Evolutionary conservation across 345 rosid species (phyloP), one percentile per base, ranked within the genome.

Genomic region (Eucalyptus tenuipes): DNA sequence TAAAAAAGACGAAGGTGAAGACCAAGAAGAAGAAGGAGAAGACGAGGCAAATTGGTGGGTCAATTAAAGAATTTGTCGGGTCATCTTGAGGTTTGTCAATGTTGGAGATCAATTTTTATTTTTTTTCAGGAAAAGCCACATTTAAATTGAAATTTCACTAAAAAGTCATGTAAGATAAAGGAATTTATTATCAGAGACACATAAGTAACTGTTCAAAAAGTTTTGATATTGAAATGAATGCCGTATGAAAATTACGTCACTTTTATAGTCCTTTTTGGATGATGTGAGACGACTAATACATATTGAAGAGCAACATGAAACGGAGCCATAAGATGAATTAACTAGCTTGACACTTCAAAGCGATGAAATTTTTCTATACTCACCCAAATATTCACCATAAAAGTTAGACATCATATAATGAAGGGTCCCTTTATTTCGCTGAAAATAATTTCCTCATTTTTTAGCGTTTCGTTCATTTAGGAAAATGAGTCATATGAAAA

Each of bases 401-500:
- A 20, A 37, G 27, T 37, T 37, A 3, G 14, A 75, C 7, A 71
- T 11, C 24, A 68, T 37, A 18, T 10, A 18, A 71, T 68, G 80
- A 17, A 2, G 0, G 7, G 25, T 53, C 27, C 31, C 15, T 59
- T 27, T 59, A 13, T 25, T 59, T 27, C 1, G 15, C 27, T 22
- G 59, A 9, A 55, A 55, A 55, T 2, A 10, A 24, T 55, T 55
- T 55, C 27, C 27, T 55, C 25, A 55, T 8, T 55, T 22, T 22
- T 22, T 12, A 55, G 5, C 2, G 1, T 55, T 55, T 55, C 1
- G 5, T 55, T 55, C 1, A 0, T 22, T 55, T 59, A 27, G 7
- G 15, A 59, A 59, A 59, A 27, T 59, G 16, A 22, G 14, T 27
- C 11, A 27, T 16, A 2, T 2, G 31, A 59, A 42, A 42, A 42